Base-by-base conservation (phyloP, 2,329 filamentous ascomycete species). In the Aspergillus felis region DNA sequence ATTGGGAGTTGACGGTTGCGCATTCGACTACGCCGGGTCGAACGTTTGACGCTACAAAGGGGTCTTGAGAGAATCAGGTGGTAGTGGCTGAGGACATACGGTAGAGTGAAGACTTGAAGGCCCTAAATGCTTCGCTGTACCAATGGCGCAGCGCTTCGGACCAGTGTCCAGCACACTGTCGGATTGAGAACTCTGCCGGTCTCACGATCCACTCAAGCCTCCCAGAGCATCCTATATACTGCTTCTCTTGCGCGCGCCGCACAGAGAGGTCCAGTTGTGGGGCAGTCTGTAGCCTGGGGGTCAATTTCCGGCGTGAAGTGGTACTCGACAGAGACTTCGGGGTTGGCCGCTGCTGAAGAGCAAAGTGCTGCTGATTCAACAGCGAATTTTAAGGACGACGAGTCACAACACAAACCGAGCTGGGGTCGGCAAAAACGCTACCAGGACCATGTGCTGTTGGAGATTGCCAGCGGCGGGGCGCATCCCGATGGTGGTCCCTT, bases 81-180 rank as follows among this genome's bases (percentile, higher is more conserved):
- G 3, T 14, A 14, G 44, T 20, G 44, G 20, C 14, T 20, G 12
- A 47, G 28, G 29, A 47, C 24, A 51, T n/a, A 51, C 7, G 20
- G 29, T 9, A 51, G 28, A 22, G 17, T 42, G 25, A 32, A 25
- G 28, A 29, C 7, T 12, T 22, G 9, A 3, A 8, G 20, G 22
- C 38, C 32, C 56, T 67, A 59, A 51, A 62, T 65, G 60, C 64
- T 65, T 60, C 60, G 57, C 47, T 60, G 61, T 51, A 61, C 51
- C 53, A 60, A 67, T 66, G 61, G 51, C 50, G 54, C 51, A 55
- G 61, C 61, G 49, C 53, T 66, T 51, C 59, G 60, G 51, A 53
- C 58, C 46, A 56, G 57, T 41, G 54, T 60, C 22, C 54, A 54
- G 9, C 38, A 42, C 28, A 42, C 53, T n/a, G 51, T 60, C 58